Evolutionary conservation across 2,329 filamentous ascomycete species (phyloP).

Genomic region (Trichoderma sp.): DNA sequence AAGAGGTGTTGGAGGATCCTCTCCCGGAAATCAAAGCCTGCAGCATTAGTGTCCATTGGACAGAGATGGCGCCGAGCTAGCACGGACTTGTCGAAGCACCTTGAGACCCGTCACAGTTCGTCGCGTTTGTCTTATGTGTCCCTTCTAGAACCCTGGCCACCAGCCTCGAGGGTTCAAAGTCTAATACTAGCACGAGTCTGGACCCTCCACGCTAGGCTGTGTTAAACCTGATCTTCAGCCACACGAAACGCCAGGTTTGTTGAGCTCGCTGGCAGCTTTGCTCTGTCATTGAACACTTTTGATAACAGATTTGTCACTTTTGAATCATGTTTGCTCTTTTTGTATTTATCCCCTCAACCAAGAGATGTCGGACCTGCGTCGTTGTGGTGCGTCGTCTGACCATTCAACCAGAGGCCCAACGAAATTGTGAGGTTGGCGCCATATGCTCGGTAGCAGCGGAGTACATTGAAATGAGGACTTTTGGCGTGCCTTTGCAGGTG

Average conservation of each 20-base stretch:
- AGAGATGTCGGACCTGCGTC: not conserved
- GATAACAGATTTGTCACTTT: not conserved
- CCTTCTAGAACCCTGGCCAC: slow-evolving; percentile 19
- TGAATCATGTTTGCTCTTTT: not conserved
- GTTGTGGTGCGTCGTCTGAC: not conserved
- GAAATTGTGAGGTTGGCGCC: not conserved
- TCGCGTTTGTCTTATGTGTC: not conserved
- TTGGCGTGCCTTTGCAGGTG: not conserved
- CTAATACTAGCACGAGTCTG: slow-evolving; percentile 4
- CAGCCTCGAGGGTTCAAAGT: slow-evolving; percentile 3
- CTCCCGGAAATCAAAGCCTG: slow-evolving; percentile 19
- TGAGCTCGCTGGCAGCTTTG: not conserved
- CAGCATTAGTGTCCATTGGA: slow-evolving; percentile 14
- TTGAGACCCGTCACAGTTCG: slow-evolving; percentile 7
- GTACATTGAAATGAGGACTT: not conserved
- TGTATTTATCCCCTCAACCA: not conserved
- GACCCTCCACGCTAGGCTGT: not conserved
- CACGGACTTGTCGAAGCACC: not conserved
- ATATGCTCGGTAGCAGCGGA: not conserved
- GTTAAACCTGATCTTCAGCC: slow-evolving; percentile 5
- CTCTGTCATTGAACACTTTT: not conserved
- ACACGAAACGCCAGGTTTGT: not conserved
- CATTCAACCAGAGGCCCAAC: not conserved
- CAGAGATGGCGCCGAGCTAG: slow-evolving; percentile 12
- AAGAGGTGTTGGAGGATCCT: slow-evolving; percentile 17